Conservation (phyloP, 306 rosid species). For the Cicer cuneatum region DNA sequence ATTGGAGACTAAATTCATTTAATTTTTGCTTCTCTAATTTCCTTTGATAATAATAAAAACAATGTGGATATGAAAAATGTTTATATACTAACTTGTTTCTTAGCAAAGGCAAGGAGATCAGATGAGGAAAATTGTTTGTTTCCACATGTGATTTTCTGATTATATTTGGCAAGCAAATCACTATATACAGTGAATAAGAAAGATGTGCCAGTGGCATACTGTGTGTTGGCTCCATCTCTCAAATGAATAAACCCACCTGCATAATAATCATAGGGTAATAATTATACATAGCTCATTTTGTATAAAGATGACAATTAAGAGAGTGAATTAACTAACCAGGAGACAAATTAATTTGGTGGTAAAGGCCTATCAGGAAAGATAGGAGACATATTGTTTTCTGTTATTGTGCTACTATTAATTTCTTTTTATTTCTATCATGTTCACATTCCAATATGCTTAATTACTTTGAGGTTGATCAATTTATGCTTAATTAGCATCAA, state of each 20-base stretch:
- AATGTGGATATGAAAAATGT: background rate
- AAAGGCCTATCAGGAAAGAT: constrained; percentile 85
- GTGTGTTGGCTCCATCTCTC: constrained; percentile 92
- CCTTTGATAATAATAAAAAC: background rate
- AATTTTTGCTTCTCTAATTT: too few species aligned
- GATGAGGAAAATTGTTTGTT: constrained; percentile 45
- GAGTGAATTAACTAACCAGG: constrained; percentile 52
- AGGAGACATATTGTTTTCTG: too few species aligned
- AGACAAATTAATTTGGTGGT: constrained; percentile 58
- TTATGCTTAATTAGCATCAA: too few species aligned
- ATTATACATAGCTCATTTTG: background rate
- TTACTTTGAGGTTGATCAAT: too few species aligned
- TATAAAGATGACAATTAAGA: background rate
- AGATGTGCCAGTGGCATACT: constrained; percentile 73
- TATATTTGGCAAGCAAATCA: constrained; percentile 63
- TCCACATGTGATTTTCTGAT: constrained; percentile 61
- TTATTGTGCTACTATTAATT: too few species aligned
- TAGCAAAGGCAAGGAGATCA: constrained; percentile 60
- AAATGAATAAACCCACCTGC: constrained; percentile 73
- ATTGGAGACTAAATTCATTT: too few species aligned
- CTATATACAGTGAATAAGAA: constrained; percentile 60
- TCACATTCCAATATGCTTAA: too few species aligned
- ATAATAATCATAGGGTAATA: background rate
- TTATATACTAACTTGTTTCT: constrained; percentile 64
- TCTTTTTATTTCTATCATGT: too few species aligned